Conservation (phyloP, 805 yeast species). For the Barnettozyma wickerhamii region DNA sequence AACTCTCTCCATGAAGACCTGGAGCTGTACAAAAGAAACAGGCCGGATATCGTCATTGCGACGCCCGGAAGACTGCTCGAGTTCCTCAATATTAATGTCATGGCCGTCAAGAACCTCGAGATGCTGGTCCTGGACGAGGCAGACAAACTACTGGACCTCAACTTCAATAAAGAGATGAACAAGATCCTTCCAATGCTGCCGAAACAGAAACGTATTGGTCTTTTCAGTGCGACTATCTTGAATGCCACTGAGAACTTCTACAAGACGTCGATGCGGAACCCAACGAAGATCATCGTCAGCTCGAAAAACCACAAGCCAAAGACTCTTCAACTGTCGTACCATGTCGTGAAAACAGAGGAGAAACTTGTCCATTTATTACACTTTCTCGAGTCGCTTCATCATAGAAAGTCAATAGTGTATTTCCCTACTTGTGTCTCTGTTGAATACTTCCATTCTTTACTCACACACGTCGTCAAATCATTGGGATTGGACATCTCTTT, state of each 20-base stretch:
- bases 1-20: constrained; percentile 68
- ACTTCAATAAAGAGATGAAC: constrained; percentile 66
- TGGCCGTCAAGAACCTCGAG: constrained; percentile 62
- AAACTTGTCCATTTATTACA: constrained; percentile 60
- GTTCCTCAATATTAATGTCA: constrained; percentile 51
- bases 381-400: constrained; percentile 48
- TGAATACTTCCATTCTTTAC: constrained; percentile 62
- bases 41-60: constrained; percentile 78
- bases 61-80: constrained; percentile 91
- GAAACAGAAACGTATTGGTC: constrained; percentile 87
- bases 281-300: constrained; percentile 80
- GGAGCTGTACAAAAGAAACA: constrained; percentile 43
- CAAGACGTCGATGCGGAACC: constrained; percentile 88
- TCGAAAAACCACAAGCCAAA: constrained; percentile 53
- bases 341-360: constrained; percentile 50
- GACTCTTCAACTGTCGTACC: constrained; percentile 57
- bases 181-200: constrained; percentile 69
- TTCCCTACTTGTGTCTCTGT: constrained; percentile 89
- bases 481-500: constrained; percentile 39
- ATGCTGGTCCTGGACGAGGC: constrained; percentile 88
- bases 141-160: constrained; percentile 76
- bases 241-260: constrained; percentile 77
- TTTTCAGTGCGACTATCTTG: constrained; percentile 89
- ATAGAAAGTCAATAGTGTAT: constrained; percentile 81
- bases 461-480: constrained; percentile 29